These are phyloP conservation scores for Akanthomyces uredinophilus DNA, from an alignment of 2,329 filamentous ascomycete species.

Conservation along the genomic window DNA sequence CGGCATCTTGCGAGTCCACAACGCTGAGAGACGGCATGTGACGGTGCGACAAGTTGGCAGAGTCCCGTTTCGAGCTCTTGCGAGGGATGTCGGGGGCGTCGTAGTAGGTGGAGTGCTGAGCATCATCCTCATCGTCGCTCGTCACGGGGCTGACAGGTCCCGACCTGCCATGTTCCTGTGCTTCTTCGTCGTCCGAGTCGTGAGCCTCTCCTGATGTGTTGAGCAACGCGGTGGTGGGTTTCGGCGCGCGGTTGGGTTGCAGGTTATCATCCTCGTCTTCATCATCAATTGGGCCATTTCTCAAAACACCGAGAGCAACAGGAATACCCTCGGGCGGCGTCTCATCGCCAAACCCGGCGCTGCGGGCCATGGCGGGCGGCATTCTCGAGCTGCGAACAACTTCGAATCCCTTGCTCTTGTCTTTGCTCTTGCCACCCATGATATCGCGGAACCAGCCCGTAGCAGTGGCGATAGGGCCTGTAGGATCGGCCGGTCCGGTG, in stretches of 20 bases:
- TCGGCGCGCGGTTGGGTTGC: constrained; percentile 16
- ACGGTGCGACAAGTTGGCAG: constrained; percentile 32
- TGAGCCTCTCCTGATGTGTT: constrained; percentile 42
- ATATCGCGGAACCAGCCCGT: constrained; percentile 82
- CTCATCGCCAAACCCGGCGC: constrained; percentile 55
- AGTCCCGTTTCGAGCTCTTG: constrained; percentile 64
- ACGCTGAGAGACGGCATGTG: constrained; percentile 33
- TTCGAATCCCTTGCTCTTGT: constrained; percentile 94
- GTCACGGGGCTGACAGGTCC: constrained; percentile 32
- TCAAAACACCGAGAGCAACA: constrained; percentile 55
- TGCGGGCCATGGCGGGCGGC: constrained; percentile 61
- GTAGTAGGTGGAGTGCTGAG: constrained; percentile 23
- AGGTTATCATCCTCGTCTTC: constrained; percentile 48
- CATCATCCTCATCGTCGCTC: constrained; percentile 31
- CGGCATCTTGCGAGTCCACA: constrained; percentile 17
- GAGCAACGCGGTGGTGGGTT: constrained; percentile 32
- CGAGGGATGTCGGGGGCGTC: constrained; percentile 59
- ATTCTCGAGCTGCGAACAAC: constrained; percentile 87
- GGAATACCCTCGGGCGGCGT: constrained; percentile 63
- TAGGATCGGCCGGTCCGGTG: constrained; percentile 92
- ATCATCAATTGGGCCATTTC: constrained; percentile 59
- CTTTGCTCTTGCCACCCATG: constrained; percentile 80
- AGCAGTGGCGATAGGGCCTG: constrained; percentile 82
- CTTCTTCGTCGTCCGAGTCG: constrained; percentile 38
- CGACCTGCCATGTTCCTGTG: background rate